Conservation (phyloP, 2,329 filamentous ascomycete genomes). For the Pyricularia grisea region DNA sequence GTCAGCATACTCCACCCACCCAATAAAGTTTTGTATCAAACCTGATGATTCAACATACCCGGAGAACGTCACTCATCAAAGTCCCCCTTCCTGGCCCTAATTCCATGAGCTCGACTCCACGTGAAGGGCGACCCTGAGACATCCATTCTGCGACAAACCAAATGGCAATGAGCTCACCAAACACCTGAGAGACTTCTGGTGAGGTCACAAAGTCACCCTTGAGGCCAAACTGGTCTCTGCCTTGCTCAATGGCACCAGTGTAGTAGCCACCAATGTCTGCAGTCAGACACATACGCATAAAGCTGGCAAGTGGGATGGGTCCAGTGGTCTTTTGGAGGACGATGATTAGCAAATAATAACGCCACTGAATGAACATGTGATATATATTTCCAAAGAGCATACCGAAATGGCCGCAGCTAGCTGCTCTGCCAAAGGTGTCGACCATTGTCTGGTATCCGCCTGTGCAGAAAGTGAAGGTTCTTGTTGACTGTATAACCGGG, state of each 20-base stretch:
- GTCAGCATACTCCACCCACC: not conserved
- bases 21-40: not conserved
- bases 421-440: slow-evolving; percentile 82
- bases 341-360: not conserved
- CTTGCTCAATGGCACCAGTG: slow-evolving; percentile 59
- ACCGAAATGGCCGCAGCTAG: slow-evolving; percentile 82
- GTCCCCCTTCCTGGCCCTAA: slow-evolving; percentile 91
- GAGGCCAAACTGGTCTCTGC: slow-evolving; percentile 79
- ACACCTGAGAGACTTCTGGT: slow-evolving; percentile 94
- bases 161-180: slow-evolving; percentile 86
- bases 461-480: slow-evolving; percentile 13
- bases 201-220: slow-evolving; percentile 96
- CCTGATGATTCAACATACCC: slow-evolving; percentile 45
- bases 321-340: slow-evolving; percentile 53
- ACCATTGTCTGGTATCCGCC: slow-evolving; percentile 57
- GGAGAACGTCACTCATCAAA: slow-evolving; percentile 90
- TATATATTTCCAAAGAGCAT: slow-evolving; percentile 13
- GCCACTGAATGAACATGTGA: not conserved
- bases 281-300: slow-evolving; percentile 98
- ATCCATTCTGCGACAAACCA: slow-evolving; percentile 98
- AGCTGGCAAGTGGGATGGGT: slow-evolving; percentile 82
- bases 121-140: slow-evolving; percentile 65
- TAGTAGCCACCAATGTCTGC: slow-evolving; percentile 90
- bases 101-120: slow-evolving; percentile 82
- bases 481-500: slow-evolving; percentile 9